Percentiles rank a stretch among this genome's conserved stretches.
Conservation (phyloP, 2,329 filamentous ascomycete species). For the Lecanicillium sp. region DNA sequence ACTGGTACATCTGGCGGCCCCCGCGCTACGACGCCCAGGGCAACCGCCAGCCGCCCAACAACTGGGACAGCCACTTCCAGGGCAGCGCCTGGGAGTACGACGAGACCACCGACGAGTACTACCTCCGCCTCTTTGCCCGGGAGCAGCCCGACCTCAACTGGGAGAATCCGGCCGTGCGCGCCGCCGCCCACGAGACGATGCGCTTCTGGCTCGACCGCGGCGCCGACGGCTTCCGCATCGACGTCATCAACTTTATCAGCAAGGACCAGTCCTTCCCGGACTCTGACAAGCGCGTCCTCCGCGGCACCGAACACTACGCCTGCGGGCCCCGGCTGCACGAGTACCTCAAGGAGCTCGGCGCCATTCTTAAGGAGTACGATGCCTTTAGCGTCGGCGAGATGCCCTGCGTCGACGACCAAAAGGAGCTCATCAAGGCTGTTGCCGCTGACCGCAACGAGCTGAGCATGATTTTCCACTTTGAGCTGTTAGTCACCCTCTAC, state of each 20-base stretch:
- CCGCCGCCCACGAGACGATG: slow-evolving; percentile 61
- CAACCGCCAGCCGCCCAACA: slow-evolving; percentile 53
- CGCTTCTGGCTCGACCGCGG: slow-evolving; percentile 68
- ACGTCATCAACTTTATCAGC: slow-evolving; percentile 61
- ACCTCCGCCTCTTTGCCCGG: slow-evolving; percentile 61
- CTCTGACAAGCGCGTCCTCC: slow-evolving; percentile 24
- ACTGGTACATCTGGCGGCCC: slow-evolving; percentile 62
- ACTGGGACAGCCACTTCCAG: slow-evolving; percentile 38
- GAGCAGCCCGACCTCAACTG: slow-evolving; percentile 75
- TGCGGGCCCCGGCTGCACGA: slow-evolving; percentile 44
- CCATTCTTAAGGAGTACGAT: slow-evolving; percentile 36
- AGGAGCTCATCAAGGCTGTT: slow-evolving; percentile 40
- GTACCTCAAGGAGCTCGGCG: slow-evolving; percentile 36
- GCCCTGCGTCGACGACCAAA: slow-evolving; percentile 34
- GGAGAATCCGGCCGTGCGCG: slow-evolving; percentile 58
- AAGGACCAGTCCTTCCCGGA: slow-evolving; percentile 52
- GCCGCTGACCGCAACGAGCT: slow-evolving; percentile 50
- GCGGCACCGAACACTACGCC: slow-evolving; percentile 38
- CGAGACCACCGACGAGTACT: slow-evolving; percentile 41
- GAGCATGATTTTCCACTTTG: slow-evolving; percentile 69
- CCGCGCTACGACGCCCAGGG: slow-evolving; percentile 48
- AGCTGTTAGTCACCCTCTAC: slow-evolving; percentile 36
- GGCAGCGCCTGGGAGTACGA: slow-evolving; percentile 42
- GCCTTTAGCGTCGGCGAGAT: slow-evolving; percentile 47
- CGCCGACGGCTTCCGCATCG: slow-evolving; percentile 58